Percentiles rank a stretch among this genome's conserved stretches.
These are phyloP conservation scores for Fusarium nelsonii DNA, from an alignment of 2,329 filamentous ascomycete genomes.

Conservation along the genomic window DNA sequence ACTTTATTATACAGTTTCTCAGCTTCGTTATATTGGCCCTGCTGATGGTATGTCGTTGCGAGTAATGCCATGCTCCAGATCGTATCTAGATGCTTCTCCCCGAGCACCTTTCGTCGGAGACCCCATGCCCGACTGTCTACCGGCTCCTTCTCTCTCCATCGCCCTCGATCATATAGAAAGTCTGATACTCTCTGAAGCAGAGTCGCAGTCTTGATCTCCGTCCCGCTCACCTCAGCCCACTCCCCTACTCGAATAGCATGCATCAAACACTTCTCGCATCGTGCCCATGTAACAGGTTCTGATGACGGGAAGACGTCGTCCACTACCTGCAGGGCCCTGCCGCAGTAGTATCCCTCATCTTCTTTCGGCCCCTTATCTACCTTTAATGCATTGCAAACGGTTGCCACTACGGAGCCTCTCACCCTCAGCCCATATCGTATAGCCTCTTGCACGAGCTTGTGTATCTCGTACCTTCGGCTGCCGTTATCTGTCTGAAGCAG, in stretches of 20 bases:
- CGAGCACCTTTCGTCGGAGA: too few species aligned
- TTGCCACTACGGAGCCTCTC: background rate
- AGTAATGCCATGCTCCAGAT: too few species aligned
- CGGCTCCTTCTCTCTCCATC: background rate
- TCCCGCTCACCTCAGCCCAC: background rate
- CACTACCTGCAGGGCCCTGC: background rate
- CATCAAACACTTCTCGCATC: background rate
- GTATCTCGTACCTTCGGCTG: background rate
- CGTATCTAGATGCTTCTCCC: too few species aligned
- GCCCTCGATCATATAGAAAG: background rate
- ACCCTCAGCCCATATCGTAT: background rate
- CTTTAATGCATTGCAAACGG: background rate
- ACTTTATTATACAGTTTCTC: too few species aligned
- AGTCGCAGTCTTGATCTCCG: background rate
- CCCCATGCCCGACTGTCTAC: background rate
- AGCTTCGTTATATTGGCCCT: too few species aligned
- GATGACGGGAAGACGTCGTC: background rate
- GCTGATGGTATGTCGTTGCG: too few species aligned
- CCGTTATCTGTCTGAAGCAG: background rate
- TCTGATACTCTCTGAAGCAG: background rate
- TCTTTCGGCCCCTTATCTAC: background rate
- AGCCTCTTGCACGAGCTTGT: conserved; percentile 9
- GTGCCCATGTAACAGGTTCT: background rate
- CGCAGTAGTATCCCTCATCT: background rate
- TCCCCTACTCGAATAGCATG: conserved; percentile 1